These are phyloP conservation scores for Acacia confusa DNA, from an alignment of 306 rosid species.

Conservation along the genomic window DNA sequence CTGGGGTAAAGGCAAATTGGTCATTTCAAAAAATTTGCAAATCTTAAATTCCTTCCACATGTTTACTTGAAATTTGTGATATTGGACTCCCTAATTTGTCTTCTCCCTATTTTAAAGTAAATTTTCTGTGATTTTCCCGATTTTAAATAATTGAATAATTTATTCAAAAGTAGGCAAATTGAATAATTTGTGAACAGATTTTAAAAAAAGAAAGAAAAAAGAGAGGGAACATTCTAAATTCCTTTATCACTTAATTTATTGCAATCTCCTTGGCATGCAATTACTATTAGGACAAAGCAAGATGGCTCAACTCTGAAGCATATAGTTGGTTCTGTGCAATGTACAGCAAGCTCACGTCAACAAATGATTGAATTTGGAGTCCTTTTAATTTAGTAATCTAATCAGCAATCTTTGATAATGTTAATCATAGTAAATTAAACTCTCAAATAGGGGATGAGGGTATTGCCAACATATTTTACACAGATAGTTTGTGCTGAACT, in stretches of 20 bases:
- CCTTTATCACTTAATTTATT: not conserved
- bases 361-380: not conserved
- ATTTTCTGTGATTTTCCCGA: too few species aligned
- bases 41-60: too few species aligned
- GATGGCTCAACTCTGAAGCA: slow-evolving; percentile 7
- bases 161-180: slow-evolving; percentile 35
- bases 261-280: not conserved
- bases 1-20: too few species aligned
- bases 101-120: too few species aligned
- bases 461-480: not conserved
- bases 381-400: not conserved
- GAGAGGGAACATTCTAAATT: slow-evolving; percentile 4
- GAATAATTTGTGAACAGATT: slow-evolving; percentile 10
- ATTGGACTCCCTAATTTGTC: too few species aligned
- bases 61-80: too few species aligned
- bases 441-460: not conserved
- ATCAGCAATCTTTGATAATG: not conserved
- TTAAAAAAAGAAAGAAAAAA: not conserved
- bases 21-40: too few species aligned
- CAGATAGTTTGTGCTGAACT: too few species aligned
- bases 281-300: slow-evolving; percentile 17
- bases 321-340: not conserved
- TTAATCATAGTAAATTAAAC: too few species aligned
- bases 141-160: too few species aligned
- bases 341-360: slow-evolving; percentile 19